Base-by-base conservation (phyloP, 2,329 filamentous ascomycete genomes). In the Calonectria multiphialidica region DNA sequence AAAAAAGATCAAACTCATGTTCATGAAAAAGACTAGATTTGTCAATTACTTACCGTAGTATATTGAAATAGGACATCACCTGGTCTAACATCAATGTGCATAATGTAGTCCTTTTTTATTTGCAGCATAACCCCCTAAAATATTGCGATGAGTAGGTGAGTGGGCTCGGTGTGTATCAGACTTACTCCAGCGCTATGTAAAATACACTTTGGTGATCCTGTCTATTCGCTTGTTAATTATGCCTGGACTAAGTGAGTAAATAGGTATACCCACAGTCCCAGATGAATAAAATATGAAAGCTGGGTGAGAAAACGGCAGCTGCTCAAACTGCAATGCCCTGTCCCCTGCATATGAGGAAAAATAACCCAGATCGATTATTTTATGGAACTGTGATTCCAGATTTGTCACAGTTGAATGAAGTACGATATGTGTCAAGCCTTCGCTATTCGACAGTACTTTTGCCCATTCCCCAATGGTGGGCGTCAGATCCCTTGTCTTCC, bases 261-360 rank as follows among this genome's bases (percentile, higher is more conserved):
- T 18, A 13, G 37, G 10, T 3, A 16, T 5, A 15, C 57, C 8
- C 23, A 62, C 64, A 9, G 63, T 71, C 30, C 63, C 68, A 16
- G 63, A 67, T 9, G 68, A 71, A 44, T 71, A 71, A 16, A 71
- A 57, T 15, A 71, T 71, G 15, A 71, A 62, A 1, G 21, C 63
- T 2, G 68, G 68, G 13, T 71, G 63, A 16, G 30, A 40, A 40
- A 71, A 67, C 5, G 53, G 53, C 16, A 71, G 25, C 28, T 61
- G 63, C 10, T 61, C 35, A 62, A 71, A 71, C 3, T 16, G 23
- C 33, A 23, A 62, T 16, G 12, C 3, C 2, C 18, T 45, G 6
- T 23, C 40, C 7, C 28, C 23, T 40, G 18, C 53, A 9, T 40
- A 30, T 6, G 40, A 6, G 13, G n/a, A 30, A 35, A 68, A 49